Evolutionary conservation across 2,329 filamentous ascomycete genomes (phyloP), one percentile per base, ranked within the genome.

Genomic region (Proliferodiscus dingleyae): DNA sequence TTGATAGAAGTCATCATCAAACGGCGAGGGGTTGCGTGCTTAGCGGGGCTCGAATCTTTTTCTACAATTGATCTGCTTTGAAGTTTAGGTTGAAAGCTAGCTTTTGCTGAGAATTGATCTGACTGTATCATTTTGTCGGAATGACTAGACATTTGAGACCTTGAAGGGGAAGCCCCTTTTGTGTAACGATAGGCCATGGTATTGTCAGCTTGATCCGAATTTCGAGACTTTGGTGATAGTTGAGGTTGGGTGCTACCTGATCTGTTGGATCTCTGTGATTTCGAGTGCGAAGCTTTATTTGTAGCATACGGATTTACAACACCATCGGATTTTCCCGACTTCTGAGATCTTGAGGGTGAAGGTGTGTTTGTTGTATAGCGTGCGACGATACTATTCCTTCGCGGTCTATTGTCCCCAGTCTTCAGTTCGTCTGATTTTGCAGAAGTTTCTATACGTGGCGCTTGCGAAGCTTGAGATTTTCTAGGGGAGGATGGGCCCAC

Each of bases 281-380:
- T n/a, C n/a, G n/a, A n/a, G n/a, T n/a, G n/a, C n/a, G n/a, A n/a
- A n/a, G n/a, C n/a, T n/a, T n/a, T n/a, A n/a, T n/a, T n/a, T n/a
- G n/a, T n/a, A n/a, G n/a, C n/a, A n/a, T n/a, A n/a, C n/a, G n/a
- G n/a, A n/a, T n/a, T n/a, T n/a, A n/a, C n/a, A n/a, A n/a, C n/a
- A n/a, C n/a, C n/a, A n/a, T n/a, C n/a, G n/a, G n/a, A n/a, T 32
- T 42, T 51, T 9, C 30, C 28, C 4, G 54, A 57, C 36, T 53
- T 58, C 36, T 57, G 54, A 3, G 56, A 58, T 39, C 51, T 57
- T 13, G 52, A 45, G 24, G 61, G 57, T 1, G 61, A 60, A 16
- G 56, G 43, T 18, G 52, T 36, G 48, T 61, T 62, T 4, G 43
- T 55, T 7, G 49, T 62, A 40, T 62, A 63, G 21, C 48, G 46